Base-by-base conservation (phyloP, 257 asterid genomes). In the Ilex asprella region DNA sequence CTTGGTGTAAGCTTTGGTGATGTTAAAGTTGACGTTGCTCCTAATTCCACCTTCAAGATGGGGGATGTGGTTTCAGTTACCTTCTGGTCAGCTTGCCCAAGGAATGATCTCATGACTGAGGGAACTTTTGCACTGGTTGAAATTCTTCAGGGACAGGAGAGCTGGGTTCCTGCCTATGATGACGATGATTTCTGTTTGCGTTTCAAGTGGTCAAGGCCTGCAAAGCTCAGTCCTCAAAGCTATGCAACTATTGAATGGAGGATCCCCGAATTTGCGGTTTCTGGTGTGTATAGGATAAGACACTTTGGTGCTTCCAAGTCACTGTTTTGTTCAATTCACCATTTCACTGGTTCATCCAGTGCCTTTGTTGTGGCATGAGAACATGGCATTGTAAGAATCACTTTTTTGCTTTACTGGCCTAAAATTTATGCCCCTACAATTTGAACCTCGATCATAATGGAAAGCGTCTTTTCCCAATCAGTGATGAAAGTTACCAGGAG, bases 41-140 rank as follows among this genome's bases (percentile, higher is more conserved):
- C 82, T 72, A 87, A 88, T 74, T 70, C 94, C 56, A 82, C 85
- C 39, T 87, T 82, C 58, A 82, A 56, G 62, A 82, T 78, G 64
- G 99, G 94, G 31, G 75, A 63, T 69, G 83, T 71, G 0, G 96
- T 89, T 53, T 80, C 89, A 0, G 99, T 85, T 27, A 73, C 70
- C 70, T 93, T 93, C 80, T 80, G 81, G 87, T 87, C 99, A 7
- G 97, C 96, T 2, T 89, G 96, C 63, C 99, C 94, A 3, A 77
- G 99, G 60, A 93, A 93, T 21, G 99, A 93, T 74, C 95, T 89
- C 70, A 82, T 89, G 96, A 93, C 99, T 1, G 96, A 89, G 74
- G 99, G 97, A 62, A 93, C 99, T 31, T 93, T 89, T 61, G 81
- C 99, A 6, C 87, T 93, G 31, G 99, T 93, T 16, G 97, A 93